These are phyloP conservation scores for Sporopachydermia cereana DNA, from an alignment of 1,139 yeast species.

Conservation along the genomic window DNA sequence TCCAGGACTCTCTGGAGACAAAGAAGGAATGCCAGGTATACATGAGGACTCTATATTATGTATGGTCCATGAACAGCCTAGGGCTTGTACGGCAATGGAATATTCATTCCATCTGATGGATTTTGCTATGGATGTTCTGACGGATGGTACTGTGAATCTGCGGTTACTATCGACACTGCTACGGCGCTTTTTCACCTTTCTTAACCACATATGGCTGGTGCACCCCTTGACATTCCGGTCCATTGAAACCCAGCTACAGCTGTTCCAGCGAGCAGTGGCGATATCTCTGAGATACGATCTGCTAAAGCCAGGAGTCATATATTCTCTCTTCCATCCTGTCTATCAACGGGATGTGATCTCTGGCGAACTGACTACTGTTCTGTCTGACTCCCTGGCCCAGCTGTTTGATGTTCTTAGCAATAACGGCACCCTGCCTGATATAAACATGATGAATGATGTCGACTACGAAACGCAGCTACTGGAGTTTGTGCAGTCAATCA, in stretches of 20 bases:
- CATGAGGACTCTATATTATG: background rate
- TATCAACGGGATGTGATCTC: background rate
- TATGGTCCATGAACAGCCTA: background rate
- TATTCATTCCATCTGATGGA: slow-evolving; percentile 2
- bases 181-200: background rate
- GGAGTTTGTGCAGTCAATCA: slow-evolving; percentile 1
- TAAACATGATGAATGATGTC: slow-evolving; percentile 1
- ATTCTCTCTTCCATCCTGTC: background rate
- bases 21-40: background rate
- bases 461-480: slow-evolving; percentile 2
- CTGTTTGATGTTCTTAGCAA: background rate
- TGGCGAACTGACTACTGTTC: background rate
- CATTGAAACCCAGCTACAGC: background rate
- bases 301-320: background rate
- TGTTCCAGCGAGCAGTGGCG: slow-evolving; percentile 1
- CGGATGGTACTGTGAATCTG: background rate
- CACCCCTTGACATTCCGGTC: background rate
- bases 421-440: background rate
- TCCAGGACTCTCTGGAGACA: background rate
- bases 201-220: background rate
- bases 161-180: background rate
- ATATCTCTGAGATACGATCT: slow-evolving; percentile 2
- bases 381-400: background rate
- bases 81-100: background rate
- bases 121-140: background rate